Evolutionary conservation across 331 rosid species (phyloP).

Genomic region (Arachis monticola): DNA sequence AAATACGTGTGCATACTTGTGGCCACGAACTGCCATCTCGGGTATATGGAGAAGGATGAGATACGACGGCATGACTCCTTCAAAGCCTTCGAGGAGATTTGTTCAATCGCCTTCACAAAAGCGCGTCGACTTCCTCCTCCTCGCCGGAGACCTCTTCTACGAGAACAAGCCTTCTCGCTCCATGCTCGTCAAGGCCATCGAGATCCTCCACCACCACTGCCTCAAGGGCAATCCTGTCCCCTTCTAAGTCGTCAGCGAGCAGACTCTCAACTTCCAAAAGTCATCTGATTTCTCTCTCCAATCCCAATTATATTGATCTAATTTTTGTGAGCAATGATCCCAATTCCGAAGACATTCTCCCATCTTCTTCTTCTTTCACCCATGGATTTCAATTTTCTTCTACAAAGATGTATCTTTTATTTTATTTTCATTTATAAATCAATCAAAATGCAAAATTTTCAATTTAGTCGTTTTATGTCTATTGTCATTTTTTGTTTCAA

Average conservation of each 20-base stretch:
- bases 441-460: too few relatives aligned
- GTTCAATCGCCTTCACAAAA: slow-evolving; percentile 77
- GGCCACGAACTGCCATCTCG: slow-evolving; percentile 95
- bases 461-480: too few relatives aligned
- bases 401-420: too few relatives aligned
- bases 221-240: slow-evolving; percentile 82
- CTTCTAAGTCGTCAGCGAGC: slow-evolving; percentile 97
- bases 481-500: too few relatives aligned
- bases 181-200: slow-evolving; percentile 83
- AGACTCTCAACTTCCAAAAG: slow-evolving; percentile 83
- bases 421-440: too few relatives aligned
- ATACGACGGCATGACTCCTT: slow-evolving; percentile 91
- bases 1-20: slow-evolving; percentile 78
- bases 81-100: slow-evolving; percentile 90
- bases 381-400: too few relatives aligned
- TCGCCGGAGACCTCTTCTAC: slow-evolving; percentile 96
- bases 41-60: slow-evolving; percentile 98
- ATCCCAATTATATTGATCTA: too few relatives aligned
- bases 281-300: slow-evolving; percentile 39
- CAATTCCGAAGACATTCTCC: too few relatives aligned
- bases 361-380: too few relatives aligned
- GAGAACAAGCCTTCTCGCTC: slow-evolving; percentile 95
- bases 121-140: slow-evolving; percentile 81
- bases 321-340: too few relatives aligned
- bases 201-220: slow-evolving; percentile 89